Evolutionary conservation across 371 early-diverging fungal species (phyloP).

Genomic region (Blakeslea trispora): DNA sequence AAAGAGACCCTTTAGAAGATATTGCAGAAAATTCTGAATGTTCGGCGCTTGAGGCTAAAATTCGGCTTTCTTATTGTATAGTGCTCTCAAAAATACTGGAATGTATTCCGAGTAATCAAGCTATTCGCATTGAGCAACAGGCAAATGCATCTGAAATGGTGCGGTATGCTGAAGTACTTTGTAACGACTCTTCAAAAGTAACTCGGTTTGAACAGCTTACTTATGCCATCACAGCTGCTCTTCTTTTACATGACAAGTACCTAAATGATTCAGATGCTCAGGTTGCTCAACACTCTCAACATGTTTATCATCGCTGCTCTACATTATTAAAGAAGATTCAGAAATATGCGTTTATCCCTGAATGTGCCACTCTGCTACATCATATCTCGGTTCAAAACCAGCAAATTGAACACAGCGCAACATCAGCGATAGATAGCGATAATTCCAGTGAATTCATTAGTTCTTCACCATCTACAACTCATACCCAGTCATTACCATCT

Average conservation of each 20-base stretch:
- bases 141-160: constrained; percentile 13
- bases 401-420: background rate
- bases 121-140: constrained; percentile 6
- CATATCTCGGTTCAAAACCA: constrained; percentile 5
- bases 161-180: constrained; percentile 3
- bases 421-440: background rate
- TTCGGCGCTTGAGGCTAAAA: background rate
- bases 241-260: constrained; percentile 11
- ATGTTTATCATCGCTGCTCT: constrained; percentile 8
- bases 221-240: constrained; percentile 12
- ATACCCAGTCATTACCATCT: too few relatives aligned
- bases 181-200: constrained; percentile 5
- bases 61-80: constrained; percentile 7
- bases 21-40: background rate
- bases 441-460: too few relatives aligned
- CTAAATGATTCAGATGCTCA: constrained; percentile 5
- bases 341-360: constrained; percentile 13
- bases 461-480: too few relatives aligned
- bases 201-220: constrained; percentile 16
- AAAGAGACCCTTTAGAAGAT: constrained; percentile 7
- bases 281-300: constrained; percentile 11
- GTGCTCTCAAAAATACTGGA: constrained; percentile 11
- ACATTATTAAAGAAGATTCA: constrained; percentile 7
- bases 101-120: constrained; percentile 10
- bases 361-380: constrained; percentile 15